phyloP scores from a whole-genome alignment of 106 monocot species.

The Ottelia alismoides region DNA sequence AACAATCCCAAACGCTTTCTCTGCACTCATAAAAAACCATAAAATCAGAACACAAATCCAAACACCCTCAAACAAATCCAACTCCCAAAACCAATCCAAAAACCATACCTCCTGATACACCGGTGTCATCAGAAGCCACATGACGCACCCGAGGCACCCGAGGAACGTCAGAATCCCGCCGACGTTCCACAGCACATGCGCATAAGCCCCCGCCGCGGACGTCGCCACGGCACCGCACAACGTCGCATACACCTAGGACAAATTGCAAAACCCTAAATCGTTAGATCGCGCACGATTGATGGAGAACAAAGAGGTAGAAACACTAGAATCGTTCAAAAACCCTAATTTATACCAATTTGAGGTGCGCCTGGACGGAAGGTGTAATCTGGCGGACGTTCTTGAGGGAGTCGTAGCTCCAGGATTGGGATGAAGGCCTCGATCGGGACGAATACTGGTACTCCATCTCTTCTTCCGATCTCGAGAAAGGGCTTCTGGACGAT shows the following conservation, averaged over 20 bases:
- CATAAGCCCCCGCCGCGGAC: conserved; percentile 17
- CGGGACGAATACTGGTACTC: neutral
- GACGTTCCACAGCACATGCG: conserved; percentile 22
- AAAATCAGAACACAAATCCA: too few relatives aligned
- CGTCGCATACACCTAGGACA: conserved; percentile 22
- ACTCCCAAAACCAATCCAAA: too few relatives aligned
- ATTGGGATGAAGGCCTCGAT: neutral
- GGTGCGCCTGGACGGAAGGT: conserved; percentile 62
- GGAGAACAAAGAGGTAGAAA: too few relatives aligned
- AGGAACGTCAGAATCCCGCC: conserved; percentile 19
- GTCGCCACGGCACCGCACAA: conserved; percentile 12
- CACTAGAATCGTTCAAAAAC: too few relatives aligned
- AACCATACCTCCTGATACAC: conserved; percentile 11
- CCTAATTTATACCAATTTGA: conserved; percentile 67
- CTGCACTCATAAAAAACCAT: conserved; percentile 1
- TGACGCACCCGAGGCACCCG: conserved; percentile 4
- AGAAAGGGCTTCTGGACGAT: too few relatives aligned
- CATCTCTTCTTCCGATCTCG: neutral
- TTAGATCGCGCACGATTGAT: neutral
- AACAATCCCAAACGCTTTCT: conserved; percentile 27
- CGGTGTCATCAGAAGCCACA: conserved; percentile 18
- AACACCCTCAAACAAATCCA: too few relatives aligned
- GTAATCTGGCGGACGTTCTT: conserved; percentile 65
- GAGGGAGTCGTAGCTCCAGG: conserved; percentile 52
- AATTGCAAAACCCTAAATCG: neutral